Evolutionary conservation across 129 eudicot species (phyloP).

Genomic region (Sambucus nigra): DNA sequence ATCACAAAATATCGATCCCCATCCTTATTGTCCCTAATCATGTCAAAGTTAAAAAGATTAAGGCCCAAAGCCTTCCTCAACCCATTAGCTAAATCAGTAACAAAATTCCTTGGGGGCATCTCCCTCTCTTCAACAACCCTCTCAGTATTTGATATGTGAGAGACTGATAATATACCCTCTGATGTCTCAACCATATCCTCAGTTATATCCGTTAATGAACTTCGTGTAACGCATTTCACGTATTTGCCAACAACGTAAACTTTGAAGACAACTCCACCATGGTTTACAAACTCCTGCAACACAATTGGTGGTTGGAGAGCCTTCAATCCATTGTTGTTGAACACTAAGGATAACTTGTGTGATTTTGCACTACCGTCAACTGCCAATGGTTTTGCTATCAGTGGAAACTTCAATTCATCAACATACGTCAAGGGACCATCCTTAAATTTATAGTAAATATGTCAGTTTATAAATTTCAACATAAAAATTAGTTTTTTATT

Average conservation of each 20-base stretch:
- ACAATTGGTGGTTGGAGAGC: conserved; percentile 33
- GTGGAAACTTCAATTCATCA: conserved; percentile 30
- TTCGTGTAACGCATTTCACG: conserved; percentile 52
- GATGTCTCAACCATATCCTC: conserved; percentile 19
- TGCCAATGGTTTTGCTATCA: conserved; percentile 49
- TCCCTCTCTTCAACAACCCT: conserved; percentile 16
- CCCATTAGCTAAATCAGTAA: conserved; percentile 23
- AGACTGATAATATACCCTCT: conserved; percentile 15
- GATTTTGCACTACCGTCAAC: conserved; percentile 52
- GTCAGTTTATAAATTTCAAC: no score
- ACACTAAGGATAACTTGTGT: conserved; percentile 46
- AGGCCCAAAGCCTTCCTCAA: conserved; percentile 25
- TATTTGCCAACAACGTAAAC: conserved; percentile 65
- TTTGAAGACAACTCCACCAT: conserved; percentile 66
- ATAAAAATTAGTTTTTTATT: no score
- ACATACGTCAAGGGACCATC: no score
- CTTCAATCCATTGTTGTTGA: conserved; percentile 38
- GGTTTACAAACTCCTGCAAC: conserved; percentile 74
- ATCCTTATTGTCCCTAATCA: conserved; percentile 34
- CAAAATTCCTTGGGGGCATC: conserved; percentile 32
- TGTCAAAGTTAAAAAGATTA: conserved; percentile 47
- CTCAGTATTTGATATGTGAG: conserved; percentile 34
- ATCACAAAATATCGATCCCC: conserved; percentile 30
- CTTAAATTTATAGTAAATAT: no score
- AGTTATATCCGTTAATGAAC: conserved; percentile 53